Base-by-base conservation (phyloP, 305 asterid genomes). In the Solanum hybrid region DNA sequence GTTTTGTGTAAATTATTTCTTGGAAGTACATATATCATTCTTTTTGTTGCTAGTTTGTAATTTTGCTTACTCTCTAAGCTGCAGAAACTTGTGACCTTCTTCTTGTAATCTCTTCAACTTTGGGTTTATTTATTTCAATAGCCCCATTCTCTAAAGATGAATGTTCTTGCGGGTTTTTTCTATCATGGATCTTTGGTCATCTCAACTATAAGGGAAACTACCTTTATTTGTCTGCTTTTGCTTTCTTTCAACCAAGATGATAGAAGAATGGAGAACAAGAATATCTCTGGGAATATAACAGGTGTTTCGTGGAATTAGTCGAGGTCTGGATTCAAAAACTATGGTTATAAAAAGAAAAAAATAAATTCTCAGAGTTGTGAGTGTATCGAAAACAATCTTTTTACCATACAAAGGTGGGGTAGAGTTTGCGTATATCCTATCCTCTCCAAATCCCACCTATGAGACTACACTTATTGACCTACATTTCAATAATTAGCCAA, bases 1-100 rank as follows among this genome's bases (percentile, higher is more conserved):
- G 78, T 79, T 66, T 86, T 90, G 92, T 94, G 96, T 94, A 95
- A 93, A 95, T 96, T 92, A 89, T 90, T 90, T 90, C 88, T 89
- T 91, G 92, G 86, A 89, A 92, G 95, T 93, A 92, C 93, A 93
- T 93, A 94, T 91, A 90, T 89, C 88, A 81, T 89, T 45, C 91
- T 89, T 85, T 90, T 87, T 60, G 92, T 90, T 91, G 94, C 88
- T 92, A 88, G 91, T 92, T 36, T 95, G 96, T 89, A 93, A 90
- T 92, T 92, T 90, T 88, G 82, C 89, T n/a, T 19, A 19, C 78
- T 69, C 85, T 78, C 60, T 37, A 88, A 91, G 91, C 80, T 92
- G 93, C 94, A 92, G 56, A 27, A 27, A 71, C 13, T 69, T 87
- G 82, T 26, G 32, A 37, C 80, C 82, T 71, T 87, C 85, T 32